Conservation (phyloP, 208 protist species). For the Acanthamoeba castellanii region DNA sequence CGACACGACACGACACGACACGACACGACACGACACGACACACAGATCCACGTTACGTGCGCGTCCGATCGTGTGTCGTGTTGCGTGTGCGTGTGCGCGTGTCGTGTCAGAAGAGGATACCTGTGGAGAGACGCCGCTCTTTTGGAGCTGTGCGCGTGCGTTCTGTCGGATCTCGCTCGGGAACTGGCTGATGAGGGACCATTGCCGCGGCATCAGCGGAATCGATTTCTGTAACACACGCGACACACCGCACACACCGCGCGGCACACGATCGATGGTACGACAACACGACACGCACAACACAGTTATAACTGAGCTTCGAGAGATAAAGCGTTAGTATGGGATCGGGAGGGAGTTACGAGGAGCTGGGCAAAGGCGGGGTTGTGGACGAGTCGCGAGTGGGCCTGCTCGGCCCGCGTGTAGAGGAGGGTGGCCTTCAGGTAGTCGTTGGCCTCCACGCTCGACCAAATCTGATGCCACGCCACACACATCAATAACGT, state of each 20-base stretch:
- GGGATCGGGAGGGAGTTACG: neutral
- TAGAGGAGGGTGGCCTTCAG: constrained; percentile 16
- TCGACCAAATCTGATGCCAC: constrained; percentile 56
- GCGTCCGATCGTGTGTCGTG: too few species aligned
- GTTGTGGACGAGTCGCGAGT: neutral
- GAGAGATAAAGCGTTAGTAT: neutral
- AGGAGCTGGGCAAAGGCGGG: neutral
- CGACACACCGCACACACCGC: too few species aligned
- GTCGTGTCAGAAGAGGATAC: too few species aligned
- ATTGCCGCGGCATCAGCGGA: constrained; percentile 31
- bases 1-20: too few species aligned
- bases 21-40: neutral
- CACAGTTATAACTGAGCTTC: too few species aligned
- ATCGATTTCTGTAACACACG: neutral
- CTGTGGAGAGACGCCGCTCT: neutral
- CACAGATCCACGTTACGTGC: too few species aligned
- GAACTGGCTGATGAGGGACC: constrained; percentile 45
- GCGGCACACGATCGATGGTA: too few species aligned
- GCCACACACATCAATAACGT: too few species aligned
- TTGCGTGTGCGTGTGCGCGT: too few species aligned
- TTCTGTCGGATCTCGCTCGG: constrained; percentile 37
- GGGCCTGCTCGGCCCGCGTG: neutral
- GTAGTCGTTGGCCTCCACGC: constrained; percentile 42
- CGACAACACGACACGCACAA: too few species aligned
- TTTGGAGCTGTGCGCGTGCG: constrained; percentile 8